A percentile compares a stretch with the other conserved stretches of the same genome.
These are phyloP conservation scores for Fraxinus paxiana DNA, from an alignment of 305 asterid genomes.

Conservation along the genomic window DNA sequence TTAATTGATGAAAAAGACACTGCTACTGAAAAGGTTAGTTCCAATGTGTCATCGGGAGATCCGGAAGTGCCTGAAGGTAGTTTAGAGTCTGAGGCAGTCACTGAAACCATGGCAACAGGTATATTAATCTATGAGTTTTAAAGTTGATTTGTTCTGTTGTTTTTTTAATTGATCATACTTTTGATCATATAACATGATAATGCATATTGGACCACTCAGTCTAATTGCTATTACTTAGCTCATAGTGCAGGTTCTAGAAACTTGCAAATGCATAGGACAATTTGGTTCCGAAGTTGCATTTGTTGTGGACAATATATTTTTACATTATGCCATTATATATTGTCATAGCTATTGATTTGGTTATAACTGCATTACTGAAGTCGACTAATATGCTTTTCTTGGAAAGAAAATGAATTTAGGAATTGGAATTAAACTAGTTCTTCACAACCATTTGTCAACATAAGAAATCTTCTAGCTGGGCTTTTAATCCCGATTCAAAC, in stretches of 20 bases:
- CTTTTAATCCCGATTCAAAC: background rate
- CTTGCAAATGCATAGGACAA: background rate
- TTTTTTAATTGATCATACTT: background rate
- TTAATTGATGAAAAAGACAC: conserved; percentile 26
- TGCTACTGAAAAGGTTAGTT: conserved; percentile 30
- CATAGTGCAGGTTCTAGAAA: background rate
- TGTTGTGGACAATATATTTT: background rate
- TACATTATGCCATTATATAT: background rate
- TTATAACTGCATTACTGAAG: background rate
- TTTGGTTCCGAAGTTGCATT: background rate
- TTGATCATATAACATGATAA: background rate
- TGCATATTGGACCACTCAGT: conserved; percentile 9
- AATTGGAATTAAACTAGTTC: background rate
- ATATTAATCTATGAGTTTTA: conserved; percentile 15
- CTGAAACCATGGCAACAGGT: conserved; percentile 37
- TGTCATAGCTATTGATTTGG: background rate
- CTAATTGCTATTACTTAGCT: background rate
- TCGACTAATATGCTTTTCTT: background rate
- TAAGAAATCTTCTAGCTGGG: background rate
- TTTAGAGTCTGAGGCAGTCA: conserved; percentile 31
- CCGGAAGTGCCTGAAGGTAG: conserved; percentile 33
- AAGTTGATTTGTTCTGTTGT: conserved; percentile 1
- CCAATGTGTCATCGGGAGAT: conserved; percentile 32
- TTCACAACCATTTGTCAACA: background rate
- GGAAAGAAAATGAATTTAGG: background rate